These are phyloP conservation scores for Podaxis sp. DNA, from an alignment of 768 basidiomycete species.

Conservation along the genomic window DNA sequence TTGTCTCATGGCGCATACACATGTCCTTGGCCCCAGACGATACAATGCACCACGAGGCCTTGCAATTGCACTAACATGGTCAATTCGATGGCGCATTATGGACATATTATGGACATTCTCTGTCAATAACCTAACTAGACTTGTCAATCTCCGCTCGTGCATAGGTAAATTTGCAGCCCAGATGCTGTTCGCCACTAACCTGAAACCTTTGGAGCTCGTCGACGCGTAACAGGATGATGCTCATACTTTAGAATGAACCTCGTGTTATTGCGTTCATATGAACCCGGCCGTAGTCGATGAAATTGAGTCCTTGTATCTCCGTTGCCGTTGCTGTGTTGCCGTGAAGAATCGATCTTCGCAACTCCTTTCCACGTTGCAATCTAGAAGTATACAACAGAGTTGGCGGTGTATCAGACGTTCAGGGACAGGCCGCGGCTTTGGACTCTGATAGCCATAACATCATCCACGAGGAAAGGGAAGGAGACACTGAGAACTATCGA, in stretches of 20 bases:
- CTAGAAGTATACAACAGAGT: too few relatives aligned
- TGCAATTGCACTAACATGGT: not conserved
- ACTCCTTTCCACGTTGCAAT: not conserved
- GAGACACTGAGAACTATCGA: slow-evolving; percentile 7
- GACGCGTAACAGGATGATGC: not conserved
- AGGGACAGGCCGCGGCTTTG: not conserved
- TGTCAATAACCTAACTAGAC: not conserved
- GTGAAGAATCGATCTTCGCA: not conserved
- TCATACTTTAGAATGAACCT: not conserved
- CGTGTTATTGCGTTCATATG: not conserved
- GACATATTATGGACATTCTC: not conserved
- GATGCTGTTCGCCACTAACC: not conserved
- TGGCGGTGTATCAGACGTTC: not conserved
- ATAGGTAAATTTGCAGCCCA: not conserved
- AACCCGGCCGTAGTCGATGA: not conserved
- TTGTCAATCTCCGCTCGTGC: not conserved
- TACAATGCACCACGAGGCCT: not conserved
- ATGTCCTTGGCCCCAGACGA: not conserved
- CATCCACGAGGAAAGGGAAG: slow-evolving; percentile 6
- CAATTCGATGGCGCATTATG: not conserved
- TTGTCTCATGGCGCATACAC: not conserved
- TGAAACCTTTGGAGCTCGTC: not conserved
- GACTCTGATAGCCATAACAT: not conserved
- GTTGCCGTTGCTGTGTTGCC: not conserved
- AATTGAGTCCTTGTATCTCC: not conserved